phyloP scores from a whole-genome alignment of 2,329 filamentous ascomycete genomes.

The Aspergillus arachidicola region DNA sequence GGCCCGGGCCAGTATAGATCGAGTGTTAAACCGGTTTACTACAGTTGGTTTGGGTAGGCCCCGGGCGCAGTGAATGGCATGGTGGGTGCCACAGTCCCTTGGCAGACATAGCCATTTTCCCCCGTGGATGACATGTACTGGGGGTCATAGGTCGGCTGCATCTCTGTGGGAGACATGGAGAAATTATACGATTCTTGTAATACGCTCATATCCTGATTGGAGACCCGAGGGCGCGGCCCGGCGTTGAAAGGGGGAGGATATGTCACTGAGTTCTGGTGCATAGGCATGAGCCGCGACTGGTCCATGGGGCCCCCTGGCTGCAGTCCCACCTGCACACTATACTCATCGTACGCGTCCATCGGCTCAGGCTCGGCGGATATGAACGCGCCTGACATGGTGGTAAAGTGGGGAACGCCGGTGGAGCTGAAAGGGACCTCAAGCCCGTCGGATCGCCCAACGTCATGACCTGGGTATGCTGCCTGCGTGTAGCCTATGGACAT shows the following conservation, averaged over 20 bases:
- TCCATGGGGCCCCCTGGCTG: slow-evolving; percentile 19
- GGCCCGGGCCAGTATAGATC: not conserved
- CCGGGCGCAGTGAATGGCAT: slow-evolving; percentile 18
- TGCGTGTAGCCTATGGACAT: slow-evolving; percentile 16
- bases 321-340: slow-evolving; percentile 18
- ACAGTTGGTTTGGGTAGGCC: slow-evolving; percentile 23
- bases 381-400: slow-evolving; percentile 27
- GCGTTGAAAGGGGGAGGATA: slow-evolving; percentile 39
- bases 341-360: slow-evolving; percentile 24
- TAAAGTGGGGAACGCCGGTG: slow-evolving; percentile 21
- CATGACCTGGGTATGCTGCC: slow-evolving; percentile 11
- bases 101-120: slow-evolving; percentile 22
- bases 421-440: slow-evolving; percentile 17
- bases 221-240: slow-evolving; percentile 24
- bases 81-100: slow-evolving; percentile 17
- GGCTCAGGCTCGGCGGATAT: slow-evolving; percentile 33
- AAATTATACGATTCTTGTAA: slow-evolving; percentile 27
- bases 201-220: slow-evolving; percentile 23
- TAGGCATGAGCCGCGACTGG: slow-evolving; percentile 23
- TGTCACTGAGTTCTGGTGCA: slow-evolving; percentile 35
- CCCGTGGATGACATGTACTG: slow-evolving; percentile 30
- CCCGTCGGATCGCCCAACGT: slow-evolving; percentile 11
- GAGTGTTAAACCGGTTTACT: slow-evolving; percentile 7
- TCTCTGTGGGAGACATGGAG: slow-evolving; percentile 28
- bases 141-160: slow-evolving; percentile 23